Evolutionary conservation across 495 filamentous ascomycete species (phyloP).

Genomic region (Cercophora samala): DNA sequence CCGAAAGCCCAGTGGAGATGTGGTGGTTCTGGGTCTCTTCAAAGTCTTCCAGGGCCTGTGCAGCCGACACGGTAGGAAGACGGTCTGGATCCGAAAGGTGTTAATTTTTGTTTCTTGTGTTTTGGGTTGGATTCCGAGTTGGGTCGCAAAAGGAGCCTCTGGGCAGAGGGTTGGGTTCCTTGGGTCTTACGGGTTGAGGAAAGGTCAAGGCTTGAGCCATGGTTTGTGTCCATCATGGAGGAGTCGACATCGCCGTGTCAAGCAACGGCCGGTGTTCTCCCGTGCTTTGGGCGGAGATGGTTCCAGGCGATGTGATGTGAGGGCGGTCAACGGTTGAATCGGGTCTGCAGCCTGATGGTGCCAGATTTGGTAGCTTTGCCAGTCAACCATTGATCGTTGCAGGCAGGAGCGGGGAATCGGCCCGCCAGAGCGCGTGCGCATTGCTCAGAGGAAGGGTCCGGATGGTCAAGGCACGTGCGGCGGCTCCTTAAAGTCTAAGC

Average conservation of each 20-base stretch:
- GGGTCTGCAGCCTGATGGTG: not conserved
- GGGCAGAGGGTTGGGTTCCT: not conserved
- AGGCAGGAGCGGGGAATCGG: not conserved
- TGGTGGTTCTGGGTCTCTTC: conserved; percentile 43
- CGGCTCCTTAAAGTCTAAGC: not conserved
- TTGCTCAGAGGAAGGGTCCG: not conserved
- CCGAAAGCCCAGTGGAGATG: conserved; percentile 63
- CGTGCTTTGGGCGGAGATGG: not conserved
- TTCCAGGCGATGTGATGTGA: not conserved
- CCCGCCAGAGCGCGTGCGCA: not conserved
- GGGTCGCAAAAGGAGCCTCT: not conserved
- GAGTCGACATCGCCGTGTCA: not conserved
- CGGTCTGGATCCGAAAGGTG: conserved; percentile 52
- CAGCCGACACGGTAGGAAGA: conserved; percentile 83
- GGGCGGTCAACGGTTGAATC: not conserved
- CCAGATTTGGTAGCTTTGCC: not conserved
- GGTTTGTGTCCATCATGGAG: not conserved
- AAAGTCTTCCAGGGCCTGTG: conserved; percentile 70
- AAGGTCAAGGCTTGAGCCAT: not conserved
- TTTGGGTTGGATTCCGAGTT: not conserved
- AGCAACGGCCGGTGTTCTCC: not conserved
- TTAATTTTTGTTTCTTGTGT: not conserved
- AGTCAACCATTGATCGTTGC: not conserved
- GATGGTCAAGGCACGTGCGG: not conserved
- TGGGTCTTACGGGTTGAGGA: conserved; percentile 18